Base-by-base conservation (phyloP, 345 rosid species). In the Hypericum androsaemum region DNA sequence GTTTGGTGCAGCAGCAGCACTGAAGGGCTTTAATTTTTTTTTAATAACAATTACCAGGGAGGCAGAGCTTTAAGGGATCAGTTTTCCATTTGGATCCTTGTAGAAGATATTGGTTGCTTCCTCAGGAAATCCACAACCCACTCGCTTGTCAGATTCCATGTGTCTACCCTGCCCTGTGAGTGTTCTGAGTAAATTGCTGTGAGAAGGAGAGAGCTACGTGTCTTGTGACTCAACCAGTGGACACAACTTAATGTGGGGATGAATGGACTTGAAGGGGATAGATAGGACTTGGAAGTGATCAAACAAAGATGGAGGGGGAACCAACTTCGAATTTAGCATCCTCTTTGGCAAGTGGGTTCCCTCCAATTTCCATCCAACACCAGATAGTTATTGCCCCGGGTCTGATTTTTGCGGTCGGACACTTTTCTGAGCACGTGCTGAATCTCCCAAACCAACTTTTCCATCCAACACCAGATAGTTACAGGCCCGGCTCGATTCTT, bases 141-240 rank as follows among this genome's bases (percentile, higher is more conserved):
- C 37, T 66, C 48, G 61, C 15, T 17, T 71, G 80, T 76, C 80
- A 75, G 80, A 60, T 68, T 72, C 81, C 87, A 74, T 78, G 77
- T 67, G 77, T 72, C 69, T 75, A n/a, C n/a, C 71, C 78, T 2
- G 32, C 32, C 32, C 32, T 22, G 32, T 22, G 32, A 22, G 32
- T n/a, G n/a, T 22, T 22, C 78, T 70, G 74, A 63, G 56, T 59
- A 53, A 63, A 64, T 55, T 58, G 64, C 74, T 70, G 66, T 69
- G 32, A 22, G 32, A 22, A 39, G 60, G 32, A 64, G 79, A 82
- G 75, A 79, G 79, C 64, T 39, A 64, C 64, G 67, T 58, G 73
- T 55, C 75, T 64, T 71, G 66, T 63, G 61, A 56, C 28, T 45
- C 65, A 60, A 65, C 64, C 74, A 59, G 47, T 37, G 68, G 66